phyloP scores from a whole-genome alignment of 495 filamentous ascomycete genomes.

The Neurospora sp. region DNA sequence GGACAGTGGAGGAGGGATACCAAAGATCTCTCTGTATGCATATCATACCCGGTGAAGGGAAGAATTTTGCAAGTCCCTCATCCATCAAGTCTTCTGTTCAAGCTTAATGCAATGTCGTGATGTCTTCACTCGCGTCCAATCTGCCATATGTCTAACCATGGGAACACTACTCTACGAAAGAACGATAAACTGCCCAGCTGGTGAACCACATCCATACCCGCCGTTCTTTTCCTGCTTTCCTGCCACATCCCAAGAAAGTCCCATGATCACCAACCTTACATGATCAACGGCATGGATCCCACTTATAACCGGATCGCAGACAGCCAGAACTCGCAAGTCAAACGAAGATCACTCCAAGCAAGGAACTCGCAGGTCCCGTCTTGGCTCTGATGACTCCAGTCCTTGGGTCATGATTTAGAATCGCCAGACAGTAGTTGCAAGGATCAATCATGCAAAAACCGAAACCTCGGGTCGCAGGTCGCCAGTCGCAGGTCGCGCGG shows the following conservation, averaged over 20 bases:
- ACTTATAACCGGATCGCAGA: background rate
- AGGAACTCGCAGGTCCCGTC: background rate
- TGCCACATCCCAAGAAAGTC: background rate
- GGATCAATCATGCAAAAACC: background rate
- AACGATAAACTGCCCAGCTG: background rate
- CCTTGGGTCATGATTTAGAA: background rate
- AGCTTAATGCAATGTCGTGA: background rate
- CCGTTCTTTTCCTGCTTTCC: background rate
- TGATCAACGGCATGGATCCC: background rate
- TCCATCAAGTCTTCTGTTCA: background rate
- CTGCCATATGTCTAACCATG: background rate
- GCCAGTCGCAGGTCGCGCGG: background rate
- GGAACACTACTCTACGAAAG: background rate
- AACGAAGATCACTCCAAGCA: background rate
- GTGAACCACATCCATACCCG: background rate
- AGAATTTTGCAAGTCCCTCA: background rate
- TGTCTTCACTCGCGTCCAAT: background rate
- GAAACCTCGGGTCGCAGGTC: background rate
- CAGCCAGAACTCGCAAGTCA: background rate
- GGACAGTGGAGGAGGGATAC: background rate
- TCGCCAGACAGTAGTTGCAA: background rate
- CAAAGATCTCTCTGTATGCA: background rate
- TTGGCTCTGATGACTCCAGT: background rate
- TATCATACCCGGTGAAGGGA: background rate
- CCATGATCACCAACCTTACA: background rate